Percentiles rank a stretch among this genome's conserved stretches.
phyloP scores from a whole-genome alignment of 129 eudicot genomes.

The Daucus carota region DNA sequence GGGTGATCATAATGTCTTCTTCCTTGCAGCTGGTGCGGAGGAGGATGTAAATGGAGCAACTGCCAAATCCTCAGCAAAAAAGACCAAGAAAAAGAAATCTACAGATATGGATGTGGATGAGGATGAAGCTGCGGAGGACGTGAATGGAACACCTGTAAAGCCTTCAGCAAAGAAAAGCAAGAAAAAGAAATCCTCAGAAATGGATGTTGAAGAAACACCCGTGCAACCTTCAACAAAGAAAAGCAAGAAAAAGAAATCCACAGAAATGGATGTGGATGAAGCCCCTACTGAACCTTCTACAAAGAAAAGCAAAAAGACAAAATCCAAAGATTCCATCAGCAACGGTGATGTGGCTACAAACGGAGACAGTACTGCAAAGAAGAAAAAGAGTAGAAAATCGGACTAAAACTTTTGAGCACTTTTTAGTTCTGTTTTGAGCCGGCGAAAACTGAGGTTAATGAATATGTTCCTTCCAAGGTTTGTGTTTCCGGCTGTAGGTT shows the following conservation, averaged over 20 bases:
- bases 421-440: not conserved
- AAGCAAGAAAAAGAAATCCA: constrained; percentile 37
- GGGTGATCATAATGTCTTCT: no score
- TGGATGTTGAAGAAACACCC: constrained; percentile 43
- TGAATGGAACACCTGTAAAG: constrained; percentile 32
- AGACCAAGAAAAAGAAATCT: constrained; percentile 39
- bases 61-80: constrained; percentile 36
- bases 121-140: constrained; percentile 47
- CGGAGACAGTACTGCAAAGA: constrained; percentile 52
- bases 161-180: constrained; percentile 55
- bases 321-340: constrained; percentile 30
- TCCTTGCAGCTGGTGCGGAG: constrained; percentile 40
- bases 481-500: not conserved
- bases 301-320: constrained; percentile 81
- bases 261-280: constrained; percentile 51
- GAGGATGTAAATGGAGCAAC: constrained; percentile 49
- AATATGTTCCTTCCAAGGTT: not conserved
- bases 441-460: not conserved
- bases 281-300: constrained; percentile 26
- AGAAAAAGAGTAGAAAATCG: constrained; percentile 35
- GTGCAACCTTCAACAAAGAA: constrained; percentile 43
- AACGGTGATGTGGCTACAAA: constrained; percentile 16
- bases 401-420: not conserved
- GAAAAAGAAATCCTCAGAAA: constrained; percentile 18
- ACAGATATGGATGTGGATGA: constrained; percentile 50